phyloP scores from a whole-genome alignment of 2,329 filamentous ascomycete species.

The Pestalotiopsis sp. region DNA sequence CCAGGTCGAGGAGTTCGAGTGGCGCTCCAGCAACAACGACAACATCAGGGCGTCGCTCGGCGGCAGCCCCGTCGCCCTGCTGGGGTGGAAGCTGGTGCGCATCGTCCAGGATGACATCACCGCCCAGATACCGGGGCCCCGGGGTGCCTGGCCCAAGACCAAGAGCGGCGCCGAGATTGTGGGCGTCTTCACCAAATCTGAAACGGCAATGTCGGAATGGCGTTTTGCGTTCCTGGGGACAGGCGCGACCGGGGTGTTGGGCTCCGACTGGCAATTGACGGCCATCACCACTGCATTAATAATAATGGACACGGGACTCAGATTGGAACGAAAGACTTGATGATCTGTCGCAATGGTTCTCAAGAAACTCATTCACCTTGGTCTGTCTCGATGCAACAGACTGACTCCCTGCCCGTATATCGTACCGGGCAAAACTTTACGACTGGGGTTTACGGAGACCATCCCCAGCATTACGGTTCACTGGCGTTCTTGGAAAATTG shows the following conservation, averaged over 20 bases:
- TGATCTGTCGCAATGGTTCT: neutral
- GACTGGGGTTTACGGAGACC: neutral
- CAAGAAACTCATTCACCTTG: neutral
- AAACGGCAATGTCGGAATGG: neutral
- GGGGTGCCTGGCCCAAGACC: slow-evolving; percentile 7
- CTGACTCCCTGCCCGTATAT: neutral
- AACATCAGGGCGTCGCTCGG: slow-evolving; percentile 6
- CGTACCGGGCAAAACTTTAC: neutral
- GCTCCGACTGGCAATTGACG: neutral
- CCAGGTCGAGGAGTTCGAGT: slow-evolving; percentile 1
- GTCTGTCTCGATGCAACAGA: neutral
- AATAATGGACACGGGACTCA: neutral
- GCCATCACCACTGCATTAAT: neutral
- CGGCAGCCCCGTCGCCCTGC: neutral
- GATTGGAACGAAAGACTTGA: neutral
- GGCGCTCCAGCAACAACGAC: slow-evolving; percentile 10
- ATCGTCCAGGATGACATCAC: neutral
- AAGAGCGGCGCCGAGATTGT: slow-evolving; percentile 5
- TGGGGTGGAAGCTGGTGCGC: slow-evolving; percentile 5
- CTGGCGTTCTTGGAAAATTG: too few species aligned
- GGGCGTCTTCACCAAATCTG: slow-evolving; percentile 1
- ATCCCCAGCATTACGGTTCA: neutral
- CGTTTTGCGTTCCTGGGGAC: slow-evolving; percentile 5
- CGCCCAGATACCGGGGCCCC: neutral
- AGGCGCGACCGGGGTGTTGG: neutral